Base-by-base conservation (phyloP, 2,329 filamentous ascomycete genomes). In the Colletotrichum sansevieriae region DNA sequence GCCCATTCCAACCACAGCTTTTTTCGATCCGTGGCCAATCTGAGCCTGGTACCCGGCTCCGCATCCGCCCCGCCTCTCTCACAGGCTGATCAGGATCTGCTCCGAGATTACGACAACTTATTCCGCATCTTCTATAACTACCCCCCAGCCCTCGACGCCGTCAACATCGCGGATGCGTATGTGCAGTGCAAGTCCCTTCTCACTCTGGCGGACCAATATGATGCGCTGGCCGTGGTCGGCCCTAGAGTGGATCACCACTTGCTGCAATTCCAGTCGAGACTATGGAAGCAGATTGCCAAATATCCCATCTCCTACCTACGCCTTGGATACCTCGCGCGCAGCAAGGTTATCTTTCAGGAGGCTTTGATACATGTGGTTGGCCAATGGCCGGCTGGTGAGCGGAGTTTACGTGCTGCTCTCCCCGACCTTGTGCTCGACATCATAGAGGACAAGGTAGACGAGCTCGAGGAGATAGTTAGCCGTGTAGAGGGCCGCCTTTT, bases 71-170 rank as follows among this genome's bases (percentile, higher is more conserved):
- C 78, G 3, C 79, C 85, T 25, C 80, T 87, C 15, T 87, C 85
- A 13, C 86, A 88, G 66, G 85, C 88, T 54, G 88, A 93, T 62
- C 84, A 93, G 74, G 93, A 97, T 72, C 87, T 94, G 22, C 85
- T 98, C 54, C 92, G 93, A 73, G 93, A 98, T 81, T 98, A 98
- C 79, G 94, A 97, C 78, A 98, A 98, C 78, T 86, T 98, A 22
- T 97, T 98, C 78, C 92, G 95, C 74, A 92, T 96, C 71, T 97
- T 98, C 83, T 98, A 98, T 85, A 97, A 98, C 79, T 93, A 97
- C 78, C 84, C 94, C 0, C 95, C 95, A 0, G 77, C 89, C 0
- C 87, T 98, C 37, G 95, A 97, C 79, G 87, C 88, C 29, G 86
- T 96, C 78, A 97, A 96, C 78, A 97, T 98, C 72, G 94, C 94